Evolutionary conservation across 345 rosid genomes (phyloP).

Genomic region (Euphorbia pulcherrima): DNA sequence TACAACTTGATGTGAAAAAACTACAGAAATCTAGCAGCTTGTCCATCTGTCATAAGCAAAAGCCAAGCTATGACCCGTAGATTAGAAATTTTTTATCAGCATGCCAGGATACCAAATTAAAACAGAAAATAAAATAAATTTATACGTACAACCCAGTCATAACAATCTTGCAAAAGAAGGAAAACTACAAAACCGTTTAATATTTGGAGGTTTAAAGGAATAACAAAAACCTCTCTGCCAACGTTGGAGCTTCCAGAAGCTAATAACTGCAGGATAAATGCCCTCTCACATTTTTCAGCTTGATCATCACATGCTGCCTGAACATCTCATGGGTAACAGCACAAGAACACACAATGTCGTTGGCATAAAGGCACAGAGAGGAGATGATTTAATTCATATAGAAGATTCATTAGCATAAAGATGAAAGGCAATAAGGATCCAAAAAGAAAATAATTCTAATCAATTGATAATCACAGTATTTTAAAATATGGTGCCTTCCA

Average conservation of each 20-base stretch:
- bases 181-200: neutral
- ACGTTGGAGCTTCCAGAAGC: constrained; percentile 41
- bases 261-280: constrained; percentile 74
- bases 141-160: too few relatives aligned
- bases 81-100: neutral
- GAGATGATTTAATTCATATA: neutral
- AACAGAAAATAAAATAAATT: neutral
- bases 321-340: constrained; percentile 18
- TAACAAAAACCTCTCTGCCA: constrained; percentile 55
- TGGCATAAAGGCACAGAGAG: neutral
- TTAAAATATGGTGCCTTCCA: neutral
- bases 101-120: neutral
- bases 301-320: constrained; percentile 76
- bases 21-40: neutral
- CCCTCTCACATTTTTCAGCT: constrained; percentile 70
- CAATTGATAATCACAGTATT: neutral
- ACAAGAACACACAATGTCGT: constrained; percentile 9
- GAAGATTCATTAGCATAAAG: neutral
- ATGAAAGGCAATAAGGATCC: neutral
- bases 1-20: neutral
- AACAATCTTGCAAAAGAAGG: neutral
- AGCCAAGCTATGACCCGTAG: neutral
- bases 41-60: neutral
- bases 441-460: neutral
- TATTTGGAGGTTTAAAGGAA: constrained; percentile 4